phyloP scores from a whole-genome alignment of 306 rosid species.

The Trichosanthes truncata region DNA sequence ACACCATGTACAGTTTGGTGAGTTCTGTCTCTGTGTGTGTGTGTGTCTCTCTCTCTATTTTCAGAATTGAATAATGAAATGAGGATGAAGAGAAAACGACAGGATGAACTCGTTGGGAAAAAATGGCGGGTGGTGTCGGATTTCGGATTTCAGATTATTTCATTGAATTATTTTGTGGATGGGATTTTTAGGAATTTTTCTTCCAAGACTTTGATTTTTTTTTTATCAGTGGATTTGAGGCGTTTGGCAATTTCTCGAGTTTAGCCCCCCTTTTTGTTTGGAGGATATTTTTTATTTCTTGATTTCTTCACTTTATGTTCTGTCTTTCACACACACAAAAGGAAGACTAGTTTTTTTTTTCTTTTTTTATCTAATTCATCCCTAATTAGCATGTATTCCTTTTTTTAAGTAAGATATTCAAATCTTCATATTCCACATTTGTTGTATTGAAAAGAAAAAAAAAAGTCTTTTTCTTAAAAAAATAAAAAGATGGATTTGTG shows the following conservation, averaged over 20 bases:
- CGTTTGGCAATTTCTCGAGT: background rate
- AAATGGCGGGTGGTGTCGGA: constrained; percentile 12
- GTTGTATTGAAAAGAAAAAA: too few relatives aligned
- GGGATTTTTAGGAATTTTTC: background rate
- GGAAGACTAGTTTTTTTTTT: too few relatives aligned
- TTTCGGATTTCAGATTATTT: background rate
- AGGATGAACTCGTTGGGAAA: constrained; percentile 17
- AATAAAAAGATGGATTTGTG: too few relatives aligned
- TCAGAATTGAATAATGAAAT: background rate
- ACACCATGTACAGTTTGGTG: constrained; percentile 32
- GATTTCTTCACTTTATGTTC: background rate
- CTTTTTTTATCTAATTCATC: too few relatives aligned
- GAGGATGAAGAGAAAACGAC: constrained; percentile 26
- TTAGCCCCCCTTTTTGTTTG: background rate
- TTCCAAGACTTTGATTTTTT: background rate
- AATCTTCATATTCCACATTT: too few relatives aligned
- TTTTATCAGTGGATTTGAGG: background rate
- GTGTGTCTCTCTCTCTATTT: background rate
- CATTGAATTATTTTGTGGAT: background rate
- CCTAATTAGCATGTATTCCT: too few relatives aligned
- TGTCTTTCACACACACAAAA: too few relatives aligned
- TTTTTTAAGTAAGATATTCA: too few relatives aligned
- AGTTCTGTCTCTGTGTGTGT: background rate
- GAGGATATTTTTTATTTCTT: background rate
- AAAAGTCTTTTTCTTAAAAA: too few relatives aligned